Conservation (phyloP, 352 stramenopile genomes). For the Elongisporangium anandrum region DNA sequence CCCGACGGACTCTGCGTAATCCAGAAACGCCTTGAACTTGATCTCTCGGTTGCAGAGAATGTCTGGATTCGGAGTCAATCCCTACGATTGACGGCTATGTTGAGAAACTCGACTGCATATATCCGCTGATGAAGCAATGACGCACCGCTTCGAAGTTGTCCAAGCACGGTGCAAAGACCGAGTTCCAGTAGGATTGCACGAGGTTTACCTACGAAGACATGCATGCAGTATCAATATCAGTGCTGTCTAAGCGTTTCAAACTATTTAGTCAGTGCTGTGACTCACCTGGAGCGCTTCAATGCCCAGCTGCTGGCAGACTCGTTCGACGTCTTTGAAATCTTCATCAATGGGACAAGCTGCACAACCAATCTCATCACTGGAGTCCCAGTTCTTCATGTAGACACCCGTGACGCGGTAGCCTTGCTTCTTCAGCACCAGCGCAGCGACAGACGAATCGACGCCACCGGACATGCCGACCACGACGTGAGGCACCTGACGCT, state of each 20-base stretch:
- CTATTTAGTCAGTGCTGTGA: too few relatives aligned
- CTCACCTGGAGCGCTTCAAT: slow-evolving; percentile 82
- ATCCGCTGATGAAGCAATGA: not conserved
- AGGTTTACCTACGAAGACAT: slow-evolving; percentile 78
- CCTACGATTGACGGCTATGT: slow-evolving; percentile 17
- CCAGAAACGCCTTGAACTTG: slow-evolving; percentile 98
- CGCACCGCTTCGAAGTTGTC: slow-evolving; percentile 70
- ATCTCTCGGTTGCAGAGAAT: slow-evolving; percentile 97
- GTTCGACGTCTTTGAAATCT: slow-evolving; percentile 92
- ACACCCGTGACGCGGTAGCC: slow-evolving; percentile 93
- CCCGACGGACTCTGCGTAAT: slow-evolving; percentile 82
- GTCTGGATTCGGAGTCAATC: slow-evolving; percentile 91
- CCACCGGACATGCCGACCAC: slow-evolving; percentile 97
- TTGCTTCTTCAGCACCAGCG: slow-evolving; percentile 87
- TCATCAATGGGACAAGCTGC: slow-evolving; percentile 83
- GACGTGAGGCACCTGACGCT: slow-evolving; percentile 39
- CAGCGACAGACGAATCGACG: slow-evolving; percentile 97
- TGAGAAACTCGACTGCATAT: not conserved
- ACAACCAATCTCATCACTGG: slow-evolving; percentile 87
- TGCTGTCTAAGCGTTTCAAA: too few relatives aligned
- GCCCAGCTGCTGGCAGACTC: slow-evolving; percentile 88
- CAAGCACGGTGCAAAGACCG: slow-evolving; percentile 96
- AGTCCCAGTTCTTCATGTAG: slow-evolving; percentile 99
- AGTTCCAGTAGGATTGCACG: slow-evolving; percentile 96
- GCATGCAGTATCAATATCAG: too few relatives aligned